Evolutionary conservation across 148 eudicot species (phyloP).

Genomic region (Silene latifolia): DNA sequence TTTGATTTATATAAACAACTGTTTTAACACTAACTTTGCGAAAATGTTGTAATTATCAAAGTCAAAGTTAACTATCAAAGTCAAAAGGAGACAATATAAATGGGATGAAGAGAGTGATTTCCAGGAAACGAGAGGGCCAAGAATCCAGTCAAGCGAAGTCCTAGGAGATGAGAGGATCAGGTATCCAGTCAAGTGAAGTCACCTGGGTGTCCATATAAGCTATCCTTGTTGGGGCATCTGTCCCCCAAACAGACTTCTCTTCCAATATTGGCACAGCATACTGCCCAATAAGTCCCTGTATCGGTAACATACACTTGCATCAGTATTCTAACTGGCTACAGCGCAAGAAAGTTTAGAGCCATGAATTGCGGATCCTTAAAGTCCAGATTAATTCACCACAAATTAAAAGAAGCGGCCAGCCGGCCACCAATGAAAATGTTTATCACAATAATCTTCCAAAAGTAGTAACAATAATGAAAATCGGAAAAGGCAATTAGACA

Average conservation of each 20-base stretch:
- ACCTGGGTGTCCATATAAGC: constrained; percentile 99
- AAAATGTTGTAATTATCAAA: not conserved
- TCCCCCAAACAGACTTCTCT: constrained; percentile 99
- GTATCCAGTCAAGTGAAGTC: constrained; percentile 6
- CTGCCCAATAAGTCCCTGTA: constrained; percentile 93
- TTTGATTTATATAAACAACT: not conserved
- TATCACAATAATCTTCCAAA: not conserved
- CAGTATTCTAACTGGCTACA: constrained; percentile 1
- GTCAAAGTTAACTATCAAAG: no score
- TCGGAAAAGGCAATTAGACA: not conserved
- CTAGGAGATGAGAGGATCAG: not conserved
- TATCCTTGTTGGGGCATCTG: constrained; percentile 98
- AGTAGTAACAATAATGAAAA: not conserved
- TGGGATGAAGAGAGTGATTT: not conserved
- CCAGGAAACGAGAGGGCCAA: not conserved
- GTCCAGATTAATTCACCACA: not conserved
- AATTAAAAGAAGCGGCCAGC: not conserved
- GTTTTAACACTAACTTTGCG: no score
- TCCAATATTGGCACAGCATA: constrained; percentile 98
- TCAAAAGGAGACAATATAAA: not conserved
- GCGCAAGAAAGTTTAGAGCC: not conserved
- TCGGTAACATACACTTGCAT: constrained; percentile 3
- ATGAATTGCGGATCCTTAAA: not conserved
- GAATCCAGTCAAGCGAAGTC: not conserved
- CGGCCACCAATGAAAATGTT: not conserved